Base-by-base conservation (phyloP, 129 eudicot species). In the Solidago caesia region DNA sequence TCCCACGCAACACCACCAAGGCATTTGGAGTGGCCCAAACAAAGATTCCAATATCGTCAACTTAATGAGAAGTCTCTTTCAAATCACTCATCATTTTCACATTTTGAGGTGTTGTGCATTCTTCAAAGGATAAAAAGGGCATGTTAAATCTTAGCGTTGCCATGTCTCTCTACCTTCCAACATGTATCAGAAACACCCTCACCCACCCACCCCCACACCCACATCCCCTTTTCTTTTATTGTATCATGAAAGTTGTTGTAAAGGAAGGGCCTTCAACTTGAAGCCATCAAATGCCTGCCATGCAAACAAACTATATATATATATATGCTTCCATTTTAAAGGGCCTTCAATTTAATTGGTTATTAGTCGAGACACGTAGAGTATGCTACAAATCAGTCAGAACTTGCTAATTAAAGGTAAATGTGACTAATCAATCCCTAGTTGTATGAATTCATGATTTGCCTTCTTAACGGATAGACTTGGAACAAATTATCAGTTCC, bases 61-160 rank as follows among this genome's bases (percentile, higher is more conserved):
- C 70, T 73, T 74, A 77, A 64, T 73, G 83, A 68, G 74, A 73
- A 42, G 83, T 82, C 86, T 73, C 74, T 82, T 82, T 82, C 83
- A 61, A 61, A 67, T 67, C 60, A 64, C 57, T 68, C 53, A 68
- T 55, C 82, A 59, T 21, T 73, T 78, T 78, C 86, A 68, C 79
- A 78, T 68, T 78, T 82, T 73, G 25, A 58, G 75, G 81, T 82
- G 64, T 74, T 77, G 61, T 78, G 12, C 75, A 63, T 58, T 67
- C 52, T 44, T 49, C 71, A 73, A 55, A 44, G 9, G 42, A 60
- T 73, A 55, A 52, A 82, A 78, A 73, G 75, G 68, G 59, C 64
- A 74, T 73, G 76, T 69, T 78, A 68, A 82, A 56, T 68, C 49
- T 63, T 66, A 75, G 64, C 77, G 33, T 53, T 82, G 82, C 77